Conservation (phyloP, 2,329 filamentous ascomycete species). For the Cercospora canescens region DNA sequence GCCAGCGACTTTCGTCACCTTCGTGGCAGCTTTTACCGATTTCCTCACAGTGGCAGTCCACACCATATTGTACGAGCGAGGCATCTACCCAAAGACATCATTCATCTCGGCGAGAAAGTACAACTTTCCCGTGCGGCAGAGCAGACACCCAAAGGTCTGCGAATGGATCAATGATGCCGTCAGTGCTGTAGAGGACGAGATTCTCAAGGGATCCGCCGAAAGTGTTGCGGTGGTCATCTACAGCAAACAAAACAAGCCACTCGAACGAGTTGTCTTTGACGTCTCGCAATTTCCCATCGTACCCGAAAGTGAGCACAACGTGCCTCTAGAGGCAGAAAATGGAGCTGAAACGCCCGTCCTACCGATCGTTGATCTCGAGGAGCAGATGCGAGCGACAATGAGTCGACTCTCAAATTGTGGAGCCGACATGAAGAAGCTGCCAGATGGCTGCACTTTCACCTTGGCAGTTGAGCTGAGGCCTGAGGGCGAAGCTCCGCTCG, state of each 20-base stretch:
- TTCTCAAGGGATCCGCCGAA: slow-evolving; percentile 60
- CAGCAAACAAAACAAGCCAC: slow-evolving; percentile 51
- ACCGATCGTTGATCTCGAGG: slow-evolving; percentile 59
- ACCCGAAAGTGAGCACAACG: slow-evolving; percentile 47
- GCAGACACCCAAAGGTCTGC: slow-evolving; percentile 81
- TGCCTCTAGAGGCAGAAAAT: slow-evolving; percentile 48
- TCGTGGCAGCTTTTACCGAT: slow-evolving; percentile 70
- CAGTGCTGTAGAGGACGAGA: slow-evolving; percentile 67
- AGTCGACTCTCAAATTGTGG: slow-evolving; percentile 62
- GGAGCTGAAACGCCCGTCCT: slow-evolving; percentile 30
- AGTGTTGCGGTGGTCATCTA: slow-evolving; percentile 59
- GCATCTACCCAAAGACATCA: slow-evolving; percentile 73
- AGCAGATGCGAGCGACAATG: slow-evolving; percentile 70
- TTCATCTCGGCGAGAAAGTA: slow-evolving; percentile 80
- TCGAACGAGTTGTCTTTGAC: slow-evolving; percentile 63
- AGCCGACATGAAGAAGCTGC: slow-evolving; percentile 58
- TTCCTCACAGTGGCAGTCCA: slow-evolving; percentile 84
- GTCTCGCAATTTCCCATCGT: slow-evolving; percentile 58
- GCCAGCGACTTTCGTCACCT: slow-evolving; percentile 48
- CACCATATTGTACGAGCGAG: slow-evolving; percentile 80
- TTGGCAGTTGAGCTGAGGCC: slow-evolving; percentile 72
- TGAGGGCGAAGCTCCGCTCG: slow-evolving; percentile 51
- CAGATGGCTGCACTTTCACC: slow-evolving; percentile 69
- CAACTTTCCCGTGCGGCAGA: slow-evolving; percentile 82
- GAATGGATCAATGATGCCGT: slow-evolving; percentile 82